These are phyloP conservation scores for Claviceps humidiphila DNA, from an alignment of 2,329 filamentous ascomycete genomes.

Conservation along the genomic window DNA sequence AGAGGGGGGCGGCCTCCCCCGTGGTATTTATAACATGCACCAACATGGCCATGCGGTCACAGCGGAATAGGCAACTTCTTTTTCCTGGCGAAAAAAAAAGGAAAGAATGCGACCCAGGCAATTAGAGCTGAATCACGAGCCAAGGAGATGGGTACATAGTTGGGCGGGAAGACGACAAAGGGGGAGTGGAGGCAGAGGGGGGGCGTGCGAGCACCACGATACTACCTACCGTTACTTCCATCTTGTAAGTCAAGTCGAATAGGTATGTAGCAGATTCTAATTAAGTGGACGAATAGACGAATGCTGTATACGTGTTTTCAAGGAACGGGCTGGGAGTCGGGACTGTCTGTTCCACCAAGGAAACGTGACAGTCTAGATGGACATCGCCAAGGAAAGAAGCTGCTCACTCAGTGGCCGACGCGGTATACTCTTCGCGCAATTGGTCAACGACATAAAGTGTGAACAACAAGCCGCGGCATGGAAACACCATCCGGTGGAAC, in stretches of 20 bases:
- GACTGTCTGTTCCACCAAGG: not conserved
- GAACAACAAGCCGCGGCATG: not conserved
- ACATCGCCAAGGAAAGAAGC: not conserved
- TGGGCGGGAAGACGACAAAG: not conserved
- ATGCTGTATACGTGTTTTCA: not conserved
- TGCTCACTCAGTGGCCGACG: not conserved
- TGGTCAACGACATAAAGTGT: not conserved
- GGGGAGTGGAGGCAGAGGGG: not conserved
- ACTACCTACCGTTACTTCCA: not conserved
- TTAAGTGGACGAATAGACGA: not conserved
- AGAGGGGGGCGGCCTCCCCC: not conserved
- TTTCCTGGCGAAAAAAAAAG: not conserved
- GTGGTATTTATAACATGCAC: slow-evolving; percentile 8
- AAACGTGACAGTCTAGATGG: not conserved
- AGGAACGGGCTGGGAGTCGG: not conserved
- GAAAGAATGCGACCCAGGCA: not conserved
- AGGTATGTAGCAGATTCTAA: not conserved
- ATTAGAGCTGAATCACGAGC: not conserved
- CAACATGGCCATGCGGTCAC: slow-evolving; percentile 2
- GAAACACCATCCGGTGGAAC: not conserved
- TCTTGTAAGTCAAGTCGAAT: not conserved
- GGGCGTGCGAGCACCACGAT: not conserved
- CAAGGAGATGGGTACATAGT: not conserved
- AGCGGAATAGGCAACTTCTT: not conserved
- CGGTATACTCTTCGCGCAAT: not conserved